Evolutionary conservation across 2,329 filamentous ascomycete species (phyloP), one percentile per base, ranked within the genome.

Genomic region (Talaromyces islandicus): DNA sequence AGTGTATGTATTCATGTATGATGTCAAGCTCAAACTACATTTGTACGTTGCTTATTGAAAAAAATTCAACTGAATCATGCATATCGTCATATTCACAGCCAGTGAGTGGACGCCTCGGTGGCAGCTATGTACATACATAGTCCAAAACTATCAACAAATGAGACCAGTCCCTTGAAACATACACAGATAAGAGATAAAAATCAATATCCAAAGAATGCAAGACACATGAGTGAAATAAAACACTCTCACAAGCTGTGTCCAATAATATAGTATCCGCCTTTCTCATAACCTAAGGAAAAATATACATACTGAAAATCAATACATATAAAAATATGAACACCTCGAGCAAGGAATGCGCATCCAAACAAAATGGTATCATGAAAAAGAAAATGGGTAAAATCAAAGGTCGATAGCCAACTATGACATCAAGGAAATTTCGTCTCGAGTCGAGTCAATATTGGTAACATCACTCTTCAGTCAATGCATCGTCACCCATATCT

Each of bases 401-500:
- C n/a, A 41, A 41, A 29, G 53, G 38, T 17, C 29, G 29, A 30
- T 30, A 30, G 29, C 9, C 10, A 10, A 30, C 9, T 30, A 10
- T 2, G 29, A 10, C 10, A n/a, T n/a, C 19, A 19, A 43, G 17
- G 27, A 29, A 54, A 41, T 17, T 41, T 32, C 25, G 29, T 25
- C 43, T 19, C 19, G 41, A 21, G 41, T 46, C 32, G 38, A 43
- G 38, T 43, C 19, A 17, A 21, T 46, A 19, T 19, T 35, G 25
- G 7, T 25, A 55, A 48, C 5, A 61, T 65, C 68, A 77, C 66
- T 84, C 82, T 70, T 84, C 82, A 65, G 80, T 82, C 65, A 84
- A 73, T 52, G 89, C 88, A 67, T 92, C 91, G 58, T 90, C 88
- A 29, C 88, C 88, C 65, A 89, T 87, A 67, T 97, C 93, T 62